phyloP scores from a whole-genome alignment of 305 asterid genomes.

The Rubia occidens region DNA sequence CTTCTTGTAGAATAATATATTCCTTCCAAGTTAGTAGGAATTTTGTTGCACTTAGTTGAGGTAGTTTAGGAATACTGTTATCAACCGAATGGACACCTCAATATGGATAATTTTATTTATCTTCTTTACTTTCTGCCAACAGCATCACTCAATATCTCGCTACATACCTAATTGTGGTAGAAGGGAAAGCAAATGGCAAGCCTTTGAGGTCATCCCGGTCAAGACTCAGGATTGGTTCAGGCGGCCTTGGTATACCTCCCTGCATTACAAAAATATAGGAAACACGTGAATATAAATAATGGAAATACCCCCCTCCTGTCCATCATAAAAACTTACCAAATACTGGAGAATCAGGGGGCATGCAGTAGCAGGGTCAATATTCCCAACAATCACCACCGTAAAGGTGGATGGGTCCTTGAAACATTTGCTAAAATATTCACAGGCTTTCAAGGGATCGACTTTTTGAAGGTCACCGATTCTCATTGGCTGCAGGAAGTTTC shows the following conservation, averaged over 20 bases:
- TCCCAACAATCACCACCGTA: conserved; percentile 81
- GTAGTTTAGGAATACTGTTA: too few relatives aligned
- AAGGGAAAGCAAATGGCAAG: conserved; percentile 78
- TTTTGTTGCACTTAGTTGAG: too few relatives aligned
- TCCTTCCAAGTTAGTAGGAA: too few relatives aligned
- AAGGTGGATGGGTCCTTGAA: conserved; percentile 89
- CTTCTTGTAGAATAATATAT: background rate
- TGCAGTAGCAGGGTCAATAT: background rate
- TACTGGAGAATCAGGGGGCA: conserved; percentile 50
- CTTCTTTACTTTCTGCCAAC: background rate
- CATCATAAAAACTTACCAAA: conserved; percentile 46
- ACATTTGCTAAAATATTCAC: conserved; percentile 73
- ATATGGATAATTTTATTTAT: background rate
- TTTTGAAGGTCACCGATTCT: conserved; percentile 57
- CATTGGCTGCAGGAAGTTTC: conserved; percentile 55
- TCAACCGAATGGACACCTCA: too few relatives aligned
- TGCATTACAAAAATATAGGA: conserved; percentile 26
- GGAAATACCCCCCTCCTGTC: conserved; percentile 12
- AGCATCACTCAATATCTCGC: background rate
- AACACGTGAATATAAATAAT: conserved; percentile 17
- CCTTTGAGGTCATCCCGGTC: conserved; percentile 84
- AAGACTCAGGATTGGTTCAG: conserved; percentile 55
- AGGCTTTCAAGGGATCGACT: conserved; percentile 80
- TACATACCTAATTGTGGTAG: conserved; percentile 56
- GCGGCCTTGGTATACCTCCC: conserved; percentile 92